Evolutionary conservation across 164 flowering plant genomes (phyloP).

Genomic region (Echeveria elegans): DNA sequence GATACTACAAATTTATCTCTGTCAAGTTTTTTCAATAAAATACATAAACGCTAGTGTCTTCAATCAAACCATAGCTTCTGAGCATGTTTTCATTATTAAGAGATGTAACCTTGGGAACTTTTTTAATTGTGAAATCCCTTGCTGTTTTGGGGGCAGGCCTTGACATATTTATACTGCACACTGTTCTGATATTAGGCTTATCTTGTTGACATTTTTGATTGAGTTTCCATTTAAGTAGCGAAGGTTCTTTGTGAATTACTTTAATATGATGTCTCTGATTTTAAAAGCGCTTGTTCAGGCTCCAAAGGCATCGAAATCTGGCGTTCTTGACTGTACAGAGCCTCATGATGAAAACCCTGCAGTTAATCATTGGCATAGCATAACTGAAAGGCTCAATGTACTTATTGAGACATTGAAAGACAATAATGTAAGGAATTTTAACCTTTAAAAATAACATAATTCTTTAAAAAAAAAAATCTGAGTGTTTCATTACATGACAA

Average conservation of each 20-base stretch:
- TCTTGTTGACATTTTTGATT: not conserved
- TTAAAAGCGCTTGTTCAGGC: slow-evolving; percentile 25
- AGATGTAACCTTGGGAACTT: not conserved
- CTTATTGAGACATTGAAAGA: slow-evolving; percentile 26
- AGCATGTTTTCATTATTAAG: not conserved
- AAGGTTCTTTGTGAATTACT: not conserved
- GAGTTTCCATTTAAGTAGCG: not conserved
- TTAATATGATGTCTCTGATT: not conserved
- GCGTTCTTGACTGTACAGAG: slow-evolving; percentile 16
- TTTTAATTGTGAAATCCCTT: not conserved
- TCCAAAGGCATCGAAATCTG: slow-evolving; percentile 22
- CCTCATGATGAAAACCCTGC: slow-evolving; percentile 16
- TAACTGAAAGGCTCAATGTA: slow-evolving; percentile 25
- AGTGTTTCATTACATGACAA: not conserved
- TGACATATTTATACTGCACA: not conserved
- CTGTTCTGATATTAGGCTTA: not conserved
- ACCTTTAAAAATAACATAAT: not conserved
- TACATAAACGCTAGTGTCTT: not conserved
- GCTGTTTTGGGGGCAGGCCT: not conserved
- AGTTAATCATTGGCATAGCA: slow-evolving; percentile 27
- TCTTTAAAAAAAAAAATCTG: not conserved
- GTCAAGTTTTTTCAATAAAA: not conserved
- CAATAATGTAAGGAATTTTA: slow-evolving; percentile 28
- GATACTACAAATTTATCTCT: not conserved
- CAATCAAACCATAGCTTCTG: not conserved